Evolutionary conservation across 2,329 filamentous ascomycete genomes (phyloP).

Genomic region (Metarhizium brunneum): DNA sequence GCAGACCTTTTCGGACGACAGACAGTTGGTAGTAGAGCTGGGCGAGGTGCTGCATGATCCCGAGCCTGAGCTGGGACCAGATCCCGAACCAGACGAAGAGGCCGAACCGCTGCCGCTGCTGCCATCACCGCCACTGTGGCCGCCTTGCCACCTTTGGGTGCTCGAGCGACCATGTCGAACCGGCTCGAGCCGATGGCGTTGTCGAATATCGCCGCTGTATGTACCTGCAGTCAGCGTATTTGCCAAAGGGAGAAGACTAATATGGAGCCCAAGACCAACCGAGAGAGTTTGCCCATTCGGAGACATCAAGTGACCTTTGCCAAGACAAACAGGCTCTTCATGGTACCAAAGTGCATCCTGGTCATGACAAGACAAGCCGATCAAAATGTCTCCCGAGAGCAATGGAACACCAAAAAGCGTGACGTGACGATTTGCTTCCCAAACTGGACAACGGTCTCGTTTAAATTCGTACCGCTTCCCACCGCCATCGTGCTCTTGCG

Average conservation of each 20-base stretch:
- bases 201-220: background rate
- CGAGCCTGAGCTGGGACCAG: background rate
- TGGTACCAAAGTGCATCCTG: background rate
- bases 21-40: background rate
- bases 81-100: background rate
- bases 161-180: background rate
- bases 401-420: background rate
- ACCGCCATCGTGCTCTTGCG: background rate
- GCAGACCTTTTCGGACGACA: background rate
- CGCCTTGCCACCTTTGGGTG: background rate
- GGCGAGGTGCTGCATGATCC: background rate
- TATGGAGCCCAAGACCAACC: background rate
- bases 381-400: background rate
- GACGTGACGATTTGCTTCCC: background rate
- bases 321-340: background rate
- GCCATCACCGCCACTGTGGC: background rate
- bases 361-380: background rate
- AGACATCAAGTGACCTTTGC: background rate
- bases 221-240: background rate
- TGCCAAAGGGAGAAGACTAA: background rate
- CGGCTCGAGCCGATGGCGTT: background rate
- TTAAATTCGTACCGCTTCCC: background rate
- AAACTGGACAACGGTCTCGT: background rate
- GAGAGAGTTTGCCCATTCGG: background rate
- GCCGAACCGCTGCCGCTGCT: background rate